Evolutionary conservation across 345 rosid genomes (phyloP).

Genomic region (Syzygium oleosum): DNA sequence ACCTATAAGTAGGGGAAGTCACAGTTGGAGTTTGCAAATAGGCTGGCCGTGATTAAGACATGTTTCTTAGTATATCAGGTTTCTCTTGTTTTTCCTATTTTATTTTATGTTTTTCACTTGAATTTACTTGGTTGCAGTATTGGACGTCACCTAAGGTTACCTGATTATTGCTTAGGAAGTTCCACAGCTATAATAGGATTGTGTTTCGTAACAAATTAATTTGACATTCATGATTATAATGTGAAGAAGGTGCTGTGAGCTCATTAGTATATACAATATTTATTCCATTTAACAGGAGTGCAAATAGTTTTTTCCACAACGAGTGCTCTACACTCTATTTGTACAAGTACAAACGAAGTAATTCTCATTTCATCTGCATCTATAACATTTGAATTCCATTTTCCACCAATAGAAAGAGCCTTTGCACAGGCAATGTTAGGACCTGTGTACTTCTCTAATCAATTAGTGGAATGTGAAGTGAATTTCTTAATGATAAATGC

Average conservation of each 20-base stretch:
- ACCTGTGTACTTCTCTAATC: neutral
- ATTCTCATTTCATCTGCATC: neutral
- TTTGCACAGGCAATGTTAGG: neutral
- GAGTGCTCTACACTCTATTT: neutral
- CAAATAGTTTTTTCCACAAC: neutral
- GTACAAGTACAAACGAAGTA: neutral
- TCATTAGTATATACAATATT: neutral
- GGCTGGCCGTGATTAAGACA: neutral
- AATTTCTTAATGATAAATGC: neutral
- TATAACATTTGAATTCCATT: neutral
- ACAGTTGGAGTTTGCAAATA: neutral
- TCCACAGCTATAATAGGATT: neutral
- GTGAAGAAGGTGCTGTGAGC: neutral
- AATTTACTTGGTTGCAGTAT: neutral
- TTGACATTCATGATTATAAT: neutral
- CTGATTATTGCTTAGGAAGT: neutral
- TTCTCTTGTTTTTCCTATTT: neutral
- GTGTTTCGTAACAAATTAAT: neutral
- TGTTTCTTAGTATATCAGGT: neutral
- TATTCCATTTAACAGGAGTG: neutral
- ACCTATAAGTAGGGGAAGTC: neutral
- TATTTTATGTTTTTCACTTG: neutral
- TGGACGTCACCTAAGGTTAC: neutral
- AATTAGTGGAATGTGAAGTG: neutral
- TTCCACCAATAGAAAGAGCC: neutral